Base-by-base conservation (phyloP, 75 land plant species). In the Selaginella moellendorffii region DNA sequence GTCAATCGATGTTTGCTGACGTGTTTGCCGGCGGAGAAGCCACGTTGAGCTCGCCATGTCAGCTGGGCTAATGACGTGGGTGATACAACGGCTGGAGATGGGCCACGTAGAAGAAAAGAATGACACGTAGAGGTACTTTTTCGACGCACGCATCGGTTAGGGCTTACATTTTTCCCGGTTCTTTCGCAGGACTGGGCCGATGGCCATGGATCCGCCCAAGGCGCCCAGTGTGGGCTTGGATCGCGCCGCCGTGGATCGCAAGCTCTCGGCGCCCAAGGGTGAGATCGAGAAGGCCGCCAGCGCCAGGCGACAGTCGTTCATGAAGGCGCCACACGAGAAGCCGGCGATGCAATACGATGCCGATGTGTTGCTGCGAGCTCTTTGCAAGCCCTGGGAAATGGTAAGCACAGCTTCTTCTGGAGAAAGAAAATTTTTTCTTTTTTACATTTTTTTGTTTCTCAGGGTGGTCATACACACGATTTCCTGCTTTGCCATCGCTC, bases 381-480 rank as follows among this genome's bases (percentile, higher is more conserved):
- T 67, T 20, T 67, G 59, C 20, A 67, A 67, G 24, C 69, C 69
- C 27, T 67, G 69, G 69, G 69, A 67, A 29, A 5, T 67, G 69
- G 69, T 67, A 67, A 54, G 60, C n/a, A 61, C 5, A 36, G 5
- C 46, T 36, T 14, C 14, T 14, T 36, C 46, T 36, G n/a, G n/a
- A n/a, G n/a, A 67, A 54, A 18, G 5, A 61, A 36, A 36, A 5
- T 14, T 36, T 14, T 36, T 14, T 36, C 46, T 36, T 64, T 1
- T 64, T 64, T 18, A 20, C 2, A 2, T 30, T 64, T 30, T 19
- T 31, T n/a, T 10, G 2, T 42, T 17, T 64, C 10, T 18, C 69
- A 67, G 69, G 69, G 69, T 28, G 69, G 69, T 1, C 69, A 67
- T 54, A 29, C 69, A 24, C 69, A 67, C 53, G 69, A 67, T 54